These are phyloP conservation scores for Eimeria necatrix DNA, from an alignment of 169 alveolate species.

Conservation along the genomic window DNA sequence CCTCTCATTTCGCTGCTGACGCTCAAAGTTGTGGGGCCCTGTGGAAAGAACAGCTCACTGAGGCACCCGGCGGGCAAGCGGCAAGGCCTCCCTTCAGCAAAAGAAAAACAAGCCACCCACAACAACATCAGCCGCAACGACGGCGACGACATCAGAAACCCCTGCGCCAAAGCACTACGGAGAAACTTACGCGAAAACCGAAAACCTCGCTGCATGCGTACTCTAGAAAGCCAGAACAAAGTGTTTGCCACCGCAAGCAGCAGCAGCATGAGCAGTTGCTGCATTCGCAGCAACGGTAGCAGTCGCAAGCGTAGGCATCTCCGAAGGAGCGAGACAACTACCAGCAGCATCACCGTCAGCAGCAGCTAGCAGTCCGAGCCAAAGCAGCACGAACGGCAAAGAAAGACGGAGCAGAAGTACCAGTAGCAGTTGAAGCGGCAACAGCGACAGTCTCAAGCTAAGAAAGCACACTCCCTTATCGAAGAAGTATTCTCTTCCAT, in stretches of 20 bases:
- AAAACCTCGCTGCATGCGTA: background rate
- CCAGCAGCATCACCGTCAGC: background rate
- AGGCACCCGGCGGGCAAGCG: background rate
- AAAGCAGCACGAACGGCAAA: no score
- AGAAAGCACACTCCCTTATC: background rate
- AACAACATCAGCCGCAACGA: background rate
- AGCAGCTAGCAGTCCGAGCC: background rate
- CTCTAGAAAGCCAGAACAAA: background rate
- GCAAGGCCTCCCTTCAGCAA: background rate
- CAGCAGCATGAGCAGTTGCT: conserved; percentile 57
- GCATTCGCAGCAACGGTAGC: background rate
- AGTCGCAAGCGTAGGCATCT: background rate
- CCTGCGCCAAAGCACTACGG: background rate
- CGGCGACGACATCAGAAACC: conserved; percentile 1
- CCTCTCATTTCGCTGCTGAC: background rate
- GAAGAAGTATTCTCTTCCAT: background rate
- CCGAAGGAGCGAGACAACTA: background rate
- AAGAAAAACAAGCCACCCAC: background rate
- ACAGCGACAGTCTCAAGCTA: background rate
- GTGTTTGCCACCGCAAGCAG: background rate
- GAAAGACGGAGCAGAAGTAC: no score
- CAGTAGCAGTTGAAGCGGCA: background rate
- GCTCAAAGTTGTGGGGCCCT: background rate
- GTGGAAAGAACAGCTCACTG: background rate
- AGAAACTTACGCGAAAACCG: background rate